phyloP scores from a whole-genome alignment of 345 rosid species.

The Salix koriyanagi region DNA sequence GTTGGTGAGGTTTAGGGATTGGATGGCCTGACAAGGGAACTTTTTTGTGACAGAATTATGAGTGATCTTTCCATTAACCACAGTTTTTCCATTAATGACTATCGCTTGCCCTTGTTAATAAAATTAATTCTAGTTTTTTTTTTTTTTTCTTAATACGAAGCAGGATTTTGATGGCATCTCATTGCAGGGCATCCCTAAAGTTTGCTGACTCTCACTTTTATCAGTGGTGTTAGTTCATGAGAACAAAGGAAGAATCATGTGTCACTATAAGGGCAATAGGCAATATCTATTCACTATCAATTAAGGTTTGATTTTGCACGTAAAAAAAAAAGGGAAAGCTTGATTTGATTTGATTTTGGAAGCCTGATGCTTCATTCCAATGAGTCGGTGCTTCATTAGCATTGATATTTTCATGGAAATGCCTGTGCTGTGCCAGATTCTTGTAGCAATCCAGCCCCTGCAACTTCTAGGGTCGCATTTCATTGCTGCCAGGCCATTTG shows the following conservation, averaged over 20 bases:
- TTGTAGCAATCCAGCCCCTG: neutral
- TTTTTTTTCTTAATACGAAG: neutral
- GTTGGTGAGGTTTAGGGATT: neutral
- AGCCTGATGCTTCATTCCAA: neutral
- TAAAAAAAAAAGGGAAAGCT: no score
- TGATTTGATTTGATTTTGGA: neutral
- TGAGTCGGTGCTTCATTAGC: no score
- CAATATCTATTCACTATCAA: neutral
- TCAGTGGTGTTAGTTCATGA: neutral
- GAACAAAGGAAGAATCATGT: neutral
- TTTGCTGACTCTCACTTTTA: neutral
- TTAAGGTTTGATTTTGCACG: neutral
- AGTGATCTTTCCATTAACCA: neutral
- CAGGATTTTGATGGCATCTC: neutral
- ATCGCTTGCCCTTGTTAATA: neutral
- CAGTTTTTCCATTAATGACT: neutral
- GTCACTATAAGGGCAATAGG: neutral
- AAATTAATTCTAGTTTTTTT: neutral
- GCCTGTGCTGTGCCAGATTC: neutral
- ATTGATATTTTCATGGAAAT: neutral
- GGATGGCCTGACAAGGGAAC: neutral
- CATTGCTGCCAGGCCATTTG: neutral
- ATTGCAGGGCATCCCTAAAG: neutral
- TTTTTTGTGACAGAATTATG: neutral
- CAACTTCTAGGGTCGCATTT: neutral